Conservation (phyloP, 2,329 filamentous ascomycete genomes). For the Fusarium continuum region DNA sequence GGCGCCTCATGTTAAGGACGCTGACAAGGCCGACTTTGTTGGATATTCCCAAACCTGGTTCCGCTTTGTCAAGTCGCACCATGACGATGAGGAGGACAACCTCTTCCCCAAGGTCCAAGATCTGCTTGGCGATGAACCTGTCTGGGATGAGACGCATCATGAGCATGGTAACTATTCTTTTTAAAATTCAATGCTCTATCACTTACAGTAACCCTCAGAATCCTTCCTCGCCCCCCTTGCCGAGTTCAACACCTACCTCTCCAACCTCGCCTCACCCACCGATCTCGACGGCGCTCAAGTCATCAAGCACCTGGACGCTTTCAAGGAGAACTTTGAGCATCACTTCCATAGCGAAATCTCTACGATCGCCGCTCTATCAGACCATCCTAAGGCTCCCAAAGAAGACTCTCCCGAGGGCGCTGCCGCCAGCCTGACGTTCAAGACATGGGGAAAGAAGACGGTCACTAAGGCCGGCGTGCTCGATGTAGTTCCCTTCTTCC, state of each 20-base stretch:
- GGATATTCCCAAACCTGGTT: conserved; percentile 67
- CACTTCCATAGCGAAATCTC: conserved; percentile 66
- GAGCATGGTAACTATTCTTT: conserved; percentile 58
- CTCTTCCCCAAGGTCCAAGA: conserved; percentile 65
- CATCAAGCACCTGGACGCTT: conserved; percentile 59
- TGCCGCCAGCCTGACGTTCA: conserved; percentile 61
- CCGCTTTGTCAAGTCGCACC: conserved; percentile 67
- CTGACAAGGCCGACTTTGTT: conserved; percentile 66
- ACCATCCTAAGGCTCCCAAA: conserved; percentile 61
- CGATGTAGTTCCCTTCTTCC: conserved; percentile 71
- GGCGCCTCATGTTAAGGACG: conserved; percentile 59
- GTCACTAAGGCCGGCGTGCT: conserved; percentile 67
- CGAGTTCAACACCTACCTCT: conserved; percentile 63
- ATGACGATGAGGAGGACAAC: conserved; percentile 66
- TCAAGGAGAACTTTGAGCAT: conserved; percentile 60
- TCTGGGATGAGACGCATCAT: conserved; percentile 62
- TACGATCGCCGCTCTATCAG: conserved; percentile 60
- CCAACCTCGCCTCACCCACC: conserved; percentile 51
- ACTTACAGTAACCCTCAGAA: conserved; percentile 37
- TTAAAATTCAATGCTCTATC: background rate
- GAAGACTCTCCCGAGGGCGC: conserved; percentile 56
- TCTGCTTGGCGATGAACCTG: conserved; percentile 58
- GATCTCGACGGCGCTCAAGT: conserved; percentile 58
- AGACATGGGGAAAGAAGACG: conserved; percentile 69
- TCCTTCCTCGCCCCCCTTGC: conserved; percentile 62